phyloP scores from a whole-genome alignment of 2,329 filamentous ascomycete genomes.

The Cadophora sp. region DNA sequence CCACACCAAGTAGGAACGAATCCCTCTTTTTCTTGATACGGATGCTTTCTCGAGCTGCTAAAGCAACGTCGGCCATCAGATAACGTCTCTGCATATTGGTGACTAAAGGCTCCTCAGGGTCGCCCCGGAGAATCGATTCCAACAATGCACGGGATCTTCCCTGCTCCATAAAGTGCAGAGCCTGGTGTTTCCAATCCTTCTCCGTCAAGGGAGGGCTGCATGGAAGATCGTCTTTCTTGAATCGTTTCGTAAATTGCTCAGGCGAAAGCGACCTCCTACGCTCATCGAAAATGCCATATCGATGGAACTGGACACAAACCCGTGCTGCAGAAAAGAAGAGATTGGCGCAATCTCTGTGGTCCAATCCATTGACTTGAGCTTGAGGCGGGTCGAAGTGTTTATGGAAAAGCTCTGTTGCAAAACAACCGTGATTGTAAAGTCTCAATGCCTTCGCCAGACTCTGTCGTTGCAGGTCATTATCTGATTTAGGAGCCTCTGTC shows the following conservation, averaged over 20 bases:
- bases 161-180: constrained; percentile 18
- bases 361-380: constrained; percentile 15
- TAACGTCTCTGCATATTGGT: constrained; percentile 18
- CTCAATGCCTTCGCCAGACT: constrained; percentile 7
- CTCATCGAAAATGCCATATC: constrained; percentile 7
- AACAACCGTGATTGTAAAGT: constrained; percentile 18
- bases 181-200: constrained; percentile 16
- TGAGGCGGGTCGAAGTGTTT: constrained; percentile 19
- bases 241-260: background rate
- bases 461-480: background rate
- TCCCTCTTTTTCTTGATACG: constrained; percentile 14
- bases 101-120: constrained; percentile 9
- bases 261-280: background rate
- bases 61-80: constrained; percentile 12
- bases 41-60: constrained; percentile 11
- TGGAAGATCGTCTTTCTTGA: constrained; percentile 4
- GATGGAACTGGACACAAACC: constrained; percentile 16
- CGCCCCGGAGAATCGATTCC: constrained; percentile 13
- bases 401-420: constrained; percentile 18
- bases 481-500: background rate
- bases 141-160: constrained; percentile 12
- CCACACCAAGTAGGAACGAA: constrained; percentile 1
- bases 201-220: constrained; percentile 14
- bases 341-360: constrained; percentile 18
- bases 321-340: constrained; percentile 17